Evolutionary conservation across 108 stramenopile species (phyloP), one percentile per base, ranked within the genome.

Genomic region (Cyclotella cryptica): DNA sequence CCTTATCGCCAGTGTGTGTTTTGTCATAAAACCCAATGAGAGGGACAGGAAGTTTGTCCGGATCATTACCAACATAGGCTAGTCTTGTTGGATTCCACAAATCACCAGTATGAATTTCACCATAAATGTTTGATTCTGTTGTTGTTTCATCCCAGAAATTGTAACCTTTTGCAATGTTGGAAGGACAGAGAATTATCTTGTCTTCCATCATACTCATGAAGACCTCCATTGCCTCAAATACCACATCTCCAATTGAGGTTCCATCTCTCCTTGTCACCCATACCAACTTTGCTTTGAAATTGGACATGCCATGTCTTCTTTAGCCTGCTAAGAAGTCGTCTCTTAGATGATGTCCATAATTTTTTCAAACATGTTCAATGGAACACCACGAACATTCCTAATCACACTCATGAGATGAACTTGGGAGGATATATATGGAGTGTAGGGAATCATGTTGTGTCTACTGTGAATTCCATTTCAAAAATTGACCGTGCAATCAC

Each of bases 41-140:
- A 45, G 44, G 24, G 19, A 66, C 12, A 14, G 65, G 30, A 47
- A 66, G 45, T 7, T 46, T 44, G 8, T 19, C 26, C n/a, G 1
- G 42, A 15, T 46, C 43, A n/a, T 14, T 46, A 22, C 65, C 41
- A 66, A 57, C 24, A 22, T 26, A 66, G 21, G n/a, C 7, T 28
- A 11, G 19, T n/a, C 8, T n/a, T 22, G 65, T 43, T 15, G 17
- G 19, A 15, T 46, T 27, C 26, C 43, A 66, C 17, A 18, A 22
- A 12, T n/a, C 5, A 7, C 65, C 65, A 17, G 43, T 47, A 22
- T 66, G 65, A 26, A 66, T 44, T 13, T 66, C 65, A 22, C 65
- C 65, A 46, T 44, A 66, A n/a, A 39, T 46, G 12, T 21, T 21
- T 11, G 65, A 44, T 13, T 19, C 43, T 1, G n/a, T 22, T 21